Evolutionary conservation across 345 rosid genomes (phyloP).

Genomic region (Combretum micranthum): DNA sequence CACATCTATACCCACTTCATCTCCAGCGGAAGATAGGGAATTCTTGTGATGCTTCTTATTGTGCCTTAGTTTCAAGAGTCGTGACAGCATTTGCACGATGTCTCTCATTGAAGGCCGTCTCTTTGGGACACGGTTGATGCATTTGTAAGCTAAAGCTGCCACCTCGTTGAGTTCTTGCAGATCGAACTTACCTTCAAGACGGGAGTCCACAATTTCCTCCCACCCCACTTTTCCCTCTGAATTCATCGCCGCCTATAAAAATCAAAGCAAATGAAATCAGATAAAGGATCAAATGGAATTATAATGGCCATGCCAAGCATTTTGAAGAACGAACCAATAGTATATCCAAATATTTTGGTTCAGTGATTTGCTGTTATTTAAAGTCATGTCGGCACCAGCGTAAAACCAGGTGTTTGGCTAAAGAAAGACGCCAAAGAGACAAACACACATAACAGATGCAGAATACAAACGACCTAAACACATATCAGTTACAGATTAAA

Average conservation of each 20-base stretch:
- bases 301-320: not conserved
- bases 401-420: no score
- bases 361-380: no score
- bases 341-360: no score
- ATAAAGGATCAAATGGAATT: not conserved
- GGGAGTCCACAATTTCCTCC: slow-evolving; percentile 92
- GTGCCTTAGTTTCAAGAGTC: slow-evolving; percentile 63
- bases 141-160: slow-evolving; percentile 84
- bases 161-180: slow-evolving; percentile 75
- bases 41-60: slow-evolving; percentile 49
- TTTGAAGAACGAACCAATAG: no score
- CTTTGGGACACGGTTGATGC: slow-evolving; percentile 60
- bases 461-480: no score
- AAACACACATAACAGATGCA: no score
- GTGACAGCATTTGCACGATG: slow-evolving; percentile 73
- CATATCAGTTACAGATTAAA: no score
- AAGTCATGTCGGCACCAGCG: no score
- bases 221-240: slow-evolving; percentile 82
- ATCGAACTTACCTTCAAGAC: slow-evolving; percentile 68
- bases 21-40: slow-evolving; percentile 33
- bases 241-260: slow-evolving; percentile 79
- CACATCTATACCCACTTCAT: slow-evolving; percentile 38
- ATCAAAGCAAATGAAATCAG: not conserved
- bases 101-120: slow-evolving; percentile 95
- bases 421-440: no score